Evolutionary conservation across 768 basidiomycete species (phyloP).

Genomic region (Boletales sp.): DNA sequence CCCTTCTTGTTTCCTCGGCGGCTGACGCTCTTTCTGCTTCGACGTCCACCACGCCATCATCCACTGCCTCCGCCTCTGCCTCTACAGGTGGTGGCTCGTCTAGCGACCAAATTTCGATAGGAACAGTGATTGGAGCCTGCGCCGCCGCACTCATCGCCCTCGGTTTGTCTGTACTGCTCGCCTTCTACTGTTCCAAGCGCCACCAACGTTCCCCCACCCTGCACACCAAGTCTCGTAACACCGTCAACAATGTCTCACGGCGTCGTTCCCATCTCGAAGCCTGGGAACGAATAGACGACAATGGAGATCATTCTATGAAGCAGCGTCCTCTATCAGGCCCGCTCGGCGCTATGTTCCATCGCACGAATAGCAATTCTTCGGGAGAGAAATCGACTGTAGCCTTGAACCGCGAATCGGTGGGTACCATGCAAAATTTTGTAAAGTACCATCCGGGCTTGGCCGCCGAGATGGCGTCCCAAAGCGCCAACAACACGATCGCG

Average conservation of each 20-base stretch:
- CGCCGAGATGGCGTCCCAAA: slow-evolving; percentile 44
- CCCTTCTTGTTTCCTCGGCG: slow-evolving; percentile 7
- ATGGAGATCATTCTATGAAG: slow-evolving; percentile 42
- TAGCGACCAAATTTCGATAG: slow-evolving; percentile 25
- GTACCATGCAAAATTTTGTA: slow-evolving; percentile 43
- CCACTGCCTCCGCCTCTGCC: slow-evolving; percentile 10
- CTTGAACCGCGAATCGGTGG: slow-evolving; percentile 29
- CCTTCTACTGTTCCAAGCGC: slow-evolving; percentile 53
- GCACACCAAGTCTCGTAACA: slow-evolving; percentile 34
- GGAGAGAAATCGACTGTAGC: slow-evolving; percentile 43
- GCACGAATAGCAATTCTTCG: slow-evolving; percentile 51
- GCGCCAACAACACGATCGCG: slow-evolving; percentile 20
- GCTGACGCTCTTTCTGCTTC: not conserved
- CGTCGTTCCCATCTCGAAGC: slow-evolving; percentile 42
- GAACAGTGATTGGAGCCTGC: slow-evolving; percentile 61
- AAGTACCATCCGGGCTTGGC: slow-evolving; percentile 58
- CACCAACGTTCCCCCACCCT: slow-evolving; percentile 17
- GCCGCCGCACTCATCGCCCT: slow-evolving; percentile 56
- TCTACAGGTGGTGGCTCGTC: slow-evolving; percentile 11
- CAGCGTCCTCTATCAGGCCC: slow-evolving; percentile 40
- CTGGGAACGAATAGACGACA: slow-evolving; percentile 59
- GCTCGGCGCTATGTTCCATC: slow-evolving; percentile 61
- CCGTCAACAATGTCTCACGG: slow-evolving; percentile 41
- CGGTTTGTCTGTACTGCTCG: slow-evolving; percentile 44
- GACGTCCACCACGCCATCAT: slow-evolving; percentile 2